phyloP scores from a whole-genome alignment of 2,329 filamentous ascomycete species.

The Claviceps citrina region DNA sequence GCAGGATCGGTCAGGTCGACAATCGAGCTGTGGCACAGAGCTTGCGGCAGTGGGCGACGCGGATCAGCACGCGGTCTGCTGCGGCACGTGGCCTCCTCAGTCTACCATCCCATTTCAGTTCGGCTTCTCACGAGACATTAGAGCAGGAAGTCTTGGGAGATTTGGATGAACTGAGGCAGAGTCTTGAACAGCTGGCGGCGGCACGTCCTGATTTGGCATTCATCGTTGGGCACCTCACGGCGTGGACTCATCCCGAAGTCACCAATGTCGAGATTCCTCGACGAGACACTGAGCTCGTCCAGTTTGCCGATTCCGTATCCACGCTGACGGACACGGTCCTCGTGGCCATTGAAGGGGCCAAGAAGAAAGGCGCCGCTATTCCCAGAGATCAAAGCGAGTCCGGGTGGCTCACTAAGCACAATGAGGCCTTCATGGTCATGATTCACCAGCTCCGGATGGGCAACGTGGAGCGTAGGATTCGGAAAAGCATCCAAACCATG shows the following conservation, averaged over 20 bases:
- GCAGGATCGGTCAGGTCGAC: slow-evolving; percentile 42
- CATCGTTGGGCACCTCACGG: slow-evolving; percentile 47
- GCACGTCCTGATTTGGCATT: slow-evolving; percentile 45
- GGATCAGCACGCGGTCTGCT: slow-evolving; percentile 28
- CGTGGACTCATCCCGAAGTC: slow-evolving; percentile 38
- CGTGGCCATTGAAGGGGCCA: slow-evolving; percentile 61
- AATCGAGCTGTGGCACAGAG: slow-evolving; percentile 28
- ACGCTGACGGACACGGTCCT: slow-evolving; percentile 60
- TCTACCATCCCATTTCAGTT: slow-evolving; percentile 37
- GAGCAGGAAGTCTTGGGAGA: slow-evolving; percentile 21
- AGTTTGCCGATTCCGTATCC: slow-evolving; percentile 44
- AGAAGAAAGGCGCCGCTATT: slow-evolving; percentile 33
- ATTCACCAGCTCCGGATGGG: slow-evolving; percentile 44
- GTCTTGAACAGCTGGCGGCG: slow-evolving; percentile 25
- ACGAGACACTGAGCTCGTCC: slow-evolving; percentile 16
- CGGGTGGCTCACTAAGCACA: slow-evolving; percentile 25
- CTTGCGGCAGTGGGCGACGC: slow-evolving; percentile 35
- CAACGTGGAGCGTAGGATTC: slow-evolving; percentile 33
- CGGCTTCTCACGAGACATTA: slow-evolving; percentile 20
- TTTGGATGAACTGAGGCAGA: slow-evolving; percentile 21
- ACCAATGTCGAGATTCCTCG: slow-evolving; percentile 7
- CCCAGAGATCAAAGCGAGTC: slow-evolving; percentile 20
- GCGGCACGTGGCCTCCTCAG: slow-evolving; percentile 26
- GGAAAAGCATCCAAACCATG: slow-evolving; percentile 22
- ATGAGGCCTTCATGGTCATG: slow-evolving; percentile 34